phyloP scores from a whole-genome alignment of 1,284 basidiomycete species.

The Athelia sp. region DNA sequence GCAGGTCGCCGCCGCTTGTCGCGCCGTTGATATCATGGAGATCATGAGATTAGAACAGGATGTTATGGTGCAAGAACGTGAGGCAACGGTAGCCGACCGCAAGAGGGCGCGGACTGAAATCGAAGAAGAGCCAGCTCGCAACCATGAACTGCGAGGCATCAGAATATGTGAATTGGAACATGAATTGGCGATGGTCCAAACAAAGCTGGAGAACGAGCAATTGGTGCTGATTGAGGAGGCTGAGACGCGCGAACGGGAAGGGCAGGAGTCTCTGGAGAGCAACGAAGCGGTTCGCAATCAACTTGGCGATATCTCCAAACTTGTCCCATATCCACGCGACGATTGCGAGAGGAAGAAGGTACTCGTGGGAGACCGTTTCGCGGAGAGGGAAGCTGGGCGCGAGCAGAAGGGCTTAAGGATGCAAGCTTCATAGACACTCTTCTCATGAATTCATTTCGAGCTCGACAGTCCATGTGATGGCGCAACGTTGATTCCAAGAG shows the following conservation, averaged over 20 bases:
- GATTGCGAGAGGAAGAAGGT: conserved; percentile 50
- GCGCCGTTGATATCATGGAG: conserved; percentile 52
- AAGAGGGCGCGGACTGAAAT: conserved; percentile 41
- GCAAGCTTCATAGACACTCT: conserved; percentile 47
- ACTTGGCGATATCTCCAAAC: conserved; percentile 59
- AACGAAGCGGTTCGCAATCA: conserved; percentile 55
- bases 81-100: conserved; percentile 46
- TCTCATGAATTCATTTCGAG: no score
- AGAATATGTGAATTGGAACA: conserved; percentile 57
- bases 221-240: conserved; percentile 51
- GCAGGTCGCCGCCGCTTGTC: conserved; percentile 46
- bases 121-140: conserved; percentile 37
- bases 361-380: conserved; percentile 51
- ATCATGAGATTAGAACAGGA: conserved; percentile 56
- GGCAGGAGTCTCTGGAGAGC: conserved; percentile 49
- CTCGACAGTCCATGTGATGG: no score
- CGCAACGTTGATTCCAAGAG: no score
- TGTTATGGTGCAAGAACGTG: conserved; percentile 47
- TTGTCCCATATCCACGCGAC: conserved; percentile 59
- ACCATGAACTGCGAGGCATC: conserved; percentile 46
- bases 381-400: conserved; percentile 49
- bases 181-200: conserved; percentile 49
- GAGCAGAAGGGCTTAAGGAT: conserved; percentile 48
- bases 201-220: conserved; percentile 53
- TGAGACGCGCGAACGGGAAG: conserved; percentile 54